phyloP scores from a whole-genome alignment of 805 yeast genomes.

The Ogataea nitratoaversa region DNA sequence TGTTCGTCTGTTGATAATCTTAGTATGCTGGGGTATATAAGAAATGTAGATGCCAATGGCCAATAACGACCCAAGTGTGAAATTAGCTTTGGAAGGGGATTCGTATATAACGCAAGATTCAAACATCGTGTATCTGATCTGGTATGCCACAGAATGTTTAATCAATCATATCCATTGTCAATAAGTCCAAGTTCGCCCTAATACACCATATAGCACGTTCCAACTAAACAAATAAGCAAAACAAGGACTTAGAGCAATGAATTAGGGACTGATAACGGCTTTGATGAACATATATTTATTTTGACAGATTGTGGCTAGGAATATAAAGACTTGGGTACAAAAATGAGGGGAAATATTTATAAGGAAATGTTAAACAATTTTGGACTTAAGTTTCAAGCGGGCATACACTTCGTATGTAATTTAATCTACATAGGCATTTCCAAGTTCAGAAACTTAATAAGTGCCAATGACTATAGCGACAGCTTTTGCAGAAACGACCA shows the following conservation, averaged over 20 bases:
- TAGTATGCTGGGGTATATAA: constrained; percentile 70
- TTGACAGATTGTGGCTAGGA: background rate
- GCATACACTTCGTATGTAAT: no score
- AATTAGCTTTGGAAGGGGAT: constrained; percentile 47
- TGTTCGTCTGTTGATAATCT: constrained; percentile 52
- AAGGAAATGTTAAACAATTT: no score
- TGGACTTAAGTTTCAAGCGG: no score
- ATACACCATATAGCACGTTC: background rate
- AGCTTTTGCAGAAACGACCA: constrained; percentile 79
- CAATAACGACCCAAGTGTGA: constrained; percentile 46
- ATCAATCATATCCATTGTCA: no score
- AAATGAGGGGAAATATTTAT: constrained; percentile 3
- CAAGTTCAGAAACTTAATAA: background rate
- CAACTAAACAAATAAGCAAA: no score
- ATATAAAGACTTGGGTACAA: no score
- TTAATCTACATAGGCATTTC: no score
- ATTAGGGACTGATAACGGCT: background rate
- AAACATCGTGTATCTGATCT: background rate
- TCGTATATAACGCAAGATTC: constrained; percentile 38
- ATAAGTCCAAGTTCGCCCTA: no score
- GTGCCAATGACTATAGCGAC: constrained; percentile 63
- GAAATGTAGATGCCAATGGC: constrained; percentile 67
- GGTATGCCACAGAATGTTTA: no score
- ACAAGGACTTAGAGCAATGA: no score
- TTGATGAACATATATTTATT: constrained; percentile 1